Base-by-base conservation (phyloP, 192 early-diverging fungal genomes). In the Dissophora ornata region DNA sequence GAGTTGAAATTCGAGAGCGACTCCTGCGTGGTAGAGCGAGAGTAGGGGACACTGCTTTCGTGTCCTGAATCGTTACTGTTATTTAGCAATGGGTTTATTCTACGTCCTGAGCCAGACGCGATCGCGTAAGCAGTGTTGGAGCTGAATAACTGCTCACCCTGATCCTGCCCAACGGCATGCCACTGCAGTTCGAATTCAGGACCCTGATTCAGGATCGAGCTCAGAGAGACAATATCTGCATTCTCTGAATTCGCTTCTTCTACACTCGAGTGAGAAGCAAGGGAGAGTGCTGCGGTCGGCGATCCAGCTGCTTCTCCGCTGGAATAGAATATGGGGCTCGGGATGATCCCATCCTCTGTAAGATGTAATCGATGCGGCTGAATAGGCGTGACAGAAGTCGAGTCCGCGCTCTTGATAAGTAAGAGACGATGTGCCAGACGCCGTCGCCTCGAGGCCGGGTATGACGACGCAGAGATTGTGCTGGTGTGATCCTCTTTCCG, bases 121-220 rank as follows among this genome's bases (percentile, higher is more conserved):
- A 29, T 45, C 2, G 41, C 12, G 40, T 42, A 12, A 2, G 30
- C 8, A 52, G 1, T 30, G 29, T 52, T 40, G 13, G 9, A 21
- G 32, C 53, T 40, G 30, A 34, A 38, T 18, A 25, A 47, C 33
- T 59, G 29, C 22, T 40, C 48, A 18, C 54, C 57, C 38, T 38
- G 40, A 24, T 75, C 63, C 28, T 64, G 62, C 29, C 61, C 64
- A 21, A 75, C 46, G 0, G 71, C 56, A 75, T 75, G 62, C 55
- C 67, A 69, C 40, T 60, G 56, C 38, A 66, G 51, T 12, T 67
- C 36, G 33, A 62, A 56, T 60, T 75, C 63, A 33, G 71, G 71
- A 36, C 71, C 71, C 30, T 75, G 63, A 46, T 66, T 58, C n/a
- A 75, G 62, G 48, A 75, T 75, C 4, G 71, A 75, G 26, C 63